phyloP scores from a whole-genome alignment of 1,284 basidiomycete species.

The Moniliella sp. region DNA sequence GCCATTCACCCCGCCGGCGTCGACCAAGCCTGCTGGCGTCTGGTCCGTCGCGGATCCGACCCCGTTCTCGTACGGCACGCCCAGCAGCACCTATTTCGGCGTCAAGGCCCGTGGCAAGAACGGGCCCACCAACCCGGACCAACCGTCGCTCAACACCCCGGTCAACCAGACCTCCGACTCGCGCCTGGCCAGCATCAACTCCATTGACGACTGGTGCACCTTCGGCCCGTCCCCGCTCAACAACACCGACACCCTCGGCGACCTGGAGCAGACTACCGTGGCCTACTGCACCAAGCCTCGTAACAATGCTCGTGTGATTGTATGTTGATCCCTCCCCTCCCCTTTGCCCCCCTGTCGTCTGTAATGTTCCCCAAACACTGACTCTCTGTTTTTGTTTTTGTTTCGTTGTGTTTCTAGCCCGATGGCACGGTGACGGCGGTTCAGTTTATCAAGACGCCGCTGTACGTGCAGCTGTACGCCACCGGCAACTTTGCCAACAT shows the following conservation, averaged over 20 bases:
- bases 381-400: too few relatives aligned
- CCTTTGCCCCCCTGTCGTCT: too few relatives aligned
- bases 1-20: too few relatives aligned
- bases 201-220: conserved; percentile 31
- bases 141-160: conserved; percentile 17
- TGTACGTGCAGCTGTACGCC: conserved; percentile 38
- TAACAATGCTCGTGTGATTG: conserved; percentile 31
- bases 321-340: too few relatives aligned
- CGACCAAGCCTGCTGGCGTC: too few relatives aligned
- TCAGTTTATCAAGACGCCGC: conserved; percentile 32
- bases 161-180: conserved; percentile 26
- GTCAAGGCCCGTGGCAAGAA: conserved; percentile 11
- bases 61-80: too few relatives aligned
- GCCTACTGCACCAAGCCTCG: conserved; percentile 48
- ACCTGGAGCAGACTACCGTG: conserved; percentile 49
- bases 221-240: conserved; percentile 34
- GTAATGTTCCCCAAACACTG: too few relatives aligned
- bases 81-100: conserved; percentile 14
- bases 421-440: conserved; percentile 28
- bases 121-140: conserved; percentile 22
- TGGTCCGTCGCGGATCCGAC: too few relatives aligned
- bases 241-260: conserved; percentile 39
- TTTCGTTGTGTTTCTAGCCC: too few relatives aligned
- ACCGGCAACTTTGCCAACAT: conserved; percentile 31
- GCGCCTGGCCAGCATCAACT: conserved; percentile 29